phyloP scores from a whole-genome alignment of 306 rosid genomes.

The Mucuna pruriens region DNA sequence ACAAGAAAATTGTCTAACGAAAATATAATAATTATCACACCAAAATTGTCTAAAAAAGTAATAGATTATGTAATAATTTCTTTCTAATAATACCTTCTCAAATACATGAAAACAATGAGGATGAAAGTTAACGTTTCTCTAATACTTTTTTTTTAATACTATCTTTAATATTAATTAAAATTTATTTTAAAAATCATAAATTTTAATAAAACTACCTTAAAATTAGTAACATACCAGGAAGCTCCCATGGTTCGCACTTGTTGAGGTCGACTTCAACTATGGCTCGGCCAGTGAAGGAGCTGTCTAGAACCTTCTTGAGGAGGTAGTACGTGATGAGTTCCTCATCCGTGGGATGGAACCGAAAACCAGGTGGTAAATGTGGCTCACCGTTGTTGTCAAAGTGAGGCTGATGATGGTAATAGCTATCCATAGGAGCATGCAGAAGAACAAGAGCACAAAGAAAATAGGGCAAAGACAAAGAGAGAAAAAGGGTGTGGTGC shows the following conservation, averaged over 20 bases:
- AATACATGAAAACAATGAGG: too few relatives aligned
- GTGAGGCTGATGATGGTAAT: neutral
- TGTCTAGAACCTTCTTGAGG: conserved; percentile 79
- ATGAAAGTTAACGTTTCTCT: too few relatives aligned
- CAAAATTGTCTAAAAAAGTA: too few relatives aligned
- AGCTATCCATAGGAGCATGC: conserved; percentile 37
- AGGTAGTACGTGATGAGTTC: conserved; percentile 85
- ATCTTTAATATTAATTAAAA: too few relatives aligned
- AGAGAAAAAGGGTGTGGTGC: neutral
- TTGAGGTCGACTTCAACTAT: conserved; percentile 88
- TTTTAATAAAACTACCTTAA: too few relatives aligned
- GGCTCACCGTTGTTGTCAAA: conserved; percentile 29
- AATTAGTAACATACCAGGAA: too few relatives aligned
- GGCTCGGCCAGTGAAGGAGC: conserved; percentile 72
- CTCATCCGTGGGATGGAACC: conserved; percentile 92
- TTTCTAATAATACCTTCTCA: too few relatives aligned
- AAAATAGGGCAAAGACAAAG: neutral
- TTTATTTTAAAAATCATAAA: too few relatives aligned
- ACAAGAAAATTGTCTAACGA: too few relatives aligned
- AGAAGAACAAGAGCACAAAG: neutral
- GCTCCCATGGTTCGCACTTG: conserved; percentile 96
- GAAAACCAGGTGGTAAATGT: conserved; percentile 82
- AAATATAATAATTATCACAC: too few relatives aligned
- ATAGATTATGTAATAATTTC: too few relatives aligned
- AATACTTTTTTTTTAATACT: too few relatives aligned